Conservation (phyloP, 768 basidiomycete species). For the Xerocomellus intermedius region DNA sequence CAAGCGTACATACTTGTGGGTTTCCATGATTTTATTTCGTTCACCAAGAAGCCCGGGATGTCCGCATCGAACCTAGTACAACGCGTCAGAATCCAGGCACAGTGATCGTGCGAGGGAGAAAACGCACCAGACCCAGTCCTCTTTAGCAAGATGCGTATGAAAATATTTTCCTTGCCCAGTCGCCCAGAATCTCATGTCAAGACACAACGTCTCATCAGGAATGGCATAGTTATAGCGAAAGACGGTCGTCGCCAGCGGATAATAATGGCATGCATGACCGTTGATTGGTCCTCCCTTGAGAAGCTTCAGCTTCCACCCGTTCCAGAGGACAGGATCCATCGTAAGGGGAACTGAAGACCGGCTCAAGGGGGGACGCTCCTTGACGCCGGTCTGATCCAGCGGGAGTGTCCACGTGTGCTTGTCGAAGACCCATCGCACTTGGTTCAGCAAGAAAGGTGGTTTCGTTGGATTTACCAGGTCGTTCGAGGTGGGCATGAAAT, state of each 20-base stretch:
- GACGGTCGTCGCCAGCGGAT: slow-evolving; percentile 15
- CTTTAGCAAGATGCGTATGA: too few species aligned
- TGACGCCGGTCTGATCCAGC: slow-evolving; percentile 21
- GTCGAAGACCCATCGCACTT: slow-evolving; percentile 34
- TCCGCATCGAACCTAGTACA: too few species aligned
- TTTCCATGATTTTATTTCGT: neutral
- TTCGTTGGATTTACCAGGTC: neutral
- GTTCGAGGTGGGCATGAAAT: neutral
- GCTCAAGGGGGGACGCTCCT: slow-evolving; percentile 10
- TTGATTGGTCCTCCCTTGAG: rapidly evolving
- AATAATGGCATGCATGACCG: neutral
- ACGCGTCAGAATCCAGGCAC: too few species aligned
- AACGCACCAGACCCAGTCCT: too few species aligned
- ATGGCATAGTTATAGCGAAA: slow-evolving; percentile 28
- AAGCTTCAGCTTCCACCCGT: slow-evolving; percentile 17
- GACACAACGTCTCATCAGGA: slow-evolving; percentile 2
- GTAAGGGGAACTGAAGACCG: slow-evolving; percentile 9
- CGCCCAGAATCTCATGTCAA: too few species aligned
- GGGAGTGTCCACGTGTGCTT: slow-evolving; percentile 30
- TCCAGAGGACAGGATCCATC: slow-evolving; percentile 16
- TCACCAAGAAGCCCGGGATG: too few species aligned
- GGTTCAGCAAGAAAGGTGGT: slow-evolving; percentile 18
- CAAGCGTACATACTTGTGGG: neutral
- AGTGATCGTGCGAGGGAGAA: too few species aligned
- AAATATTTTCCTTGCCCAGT: too few species aligned